Base-by-base conservation (phyloP, 106 monocot species). In the Allium sativum region DNA sequence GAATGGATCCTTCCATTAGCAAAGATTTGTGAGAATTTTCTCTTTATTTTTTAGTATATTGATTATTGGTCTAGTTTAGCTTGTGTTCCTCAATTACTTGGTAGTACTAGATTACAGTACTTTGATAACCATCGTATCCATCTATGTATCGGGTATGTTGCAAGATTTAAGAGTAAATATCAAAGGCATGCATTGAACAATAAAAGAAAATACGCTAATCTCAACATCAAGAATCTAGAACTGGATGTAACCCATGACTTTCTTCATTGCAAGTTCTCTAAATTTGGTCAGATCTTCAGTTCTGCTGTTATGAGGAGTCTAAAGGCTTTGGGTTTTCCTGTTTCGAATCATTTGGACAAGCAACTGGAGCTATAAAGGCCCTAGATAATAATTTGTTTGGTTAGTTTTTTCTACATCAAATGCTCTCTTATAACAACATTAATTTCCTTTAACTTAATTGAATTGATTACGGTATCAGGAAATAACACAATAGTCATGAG, bases 221-320 rank as follows among this genome's bases (percentile, higher is more conserved):
- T 90, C 12, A 82, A 82, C 64, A 59, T 90, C 41, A 90, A 82
- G 74, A 90, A 90, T 60, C 69, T 90, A 21, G 77, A 72, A 18
- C 7, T 20, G 9, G 64, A 63, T 21, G 52, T 74, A 51, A 82
- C 85, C 19, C 65, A 70, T 11, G 79, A 85, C 16, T 8, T 64
- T 65, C 79, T 82, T 41, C 44, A 12, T 13, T 44, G 72, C 18
- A 75, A 56, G 15, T 90, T 90, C 61, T 82, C 82, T 10, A 61
- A 65, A 46, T 86, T 67, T 67, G 90, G 90, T 2, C 51, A 72
- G 41, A 62, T 90, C 56, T 16, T 4, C 18, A 82, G 73, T 73
- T 82, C 77, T 40, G 48, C 68, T 40, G 56, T 90, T 9, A 75
- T 86, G 79, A 79, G 8, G 74, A 69, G 15, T 80, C 82, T 0